Evolutionary conservation across 2,329 filamentous ascomycete species (phyloP), one percentile per base, ranked within the genome.

Genomic region (Arthrobotrys musiformis): DNA sequence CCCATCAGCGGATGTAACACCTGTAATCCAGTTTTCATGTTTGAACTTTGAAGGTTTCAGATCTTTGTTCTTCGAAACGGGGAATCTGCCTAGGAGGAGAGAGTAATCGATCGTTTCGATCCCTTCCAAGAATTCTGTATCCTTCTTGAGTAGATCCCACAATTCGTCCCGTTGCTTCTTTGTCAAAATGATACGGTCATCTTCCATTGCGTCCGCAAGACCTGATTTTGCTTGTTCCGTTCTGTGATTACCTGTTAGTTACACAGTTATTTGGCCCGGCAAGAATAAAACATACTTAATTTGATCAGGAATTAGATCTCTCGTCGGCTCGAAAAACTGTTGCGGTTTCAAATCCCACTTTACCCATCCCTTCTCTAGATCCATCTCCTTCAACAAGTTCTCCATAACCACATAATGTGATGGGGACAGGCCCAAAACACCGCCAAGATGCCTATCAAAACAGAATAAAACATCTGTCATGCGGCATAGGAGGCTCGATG

Each of bases 341-440:
- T 79, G 79, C 54, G 79, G 79, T 50, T 81, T 81, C 44, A 81
- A 66, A 79, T 81, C 79, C 80, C 79, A 81, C 30, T 81, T 80
- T n/a, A 56, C 56, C 60, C 79, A 79, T 5, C 78, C 80, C 11
- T 72, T 79, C 52, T 78, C 74, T 46, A 60, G 73, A 54, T 81
- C 80, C 52, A 80, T 52, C 33, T 74, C 76, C 46, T 79, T 68
- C 19, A 81, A 62, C 30, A 78, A 50, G 46, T 81, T 81, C 46
- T 70, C 54, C 79, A 81, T 81, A 9, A 81, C 69, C 19, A 81
- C 78, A 62, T 81, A 81, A 58, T 81, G 80, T 13, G 78, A 78
- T 35, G 79, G 80, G 1, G 79, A 79, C 26, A 81, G 6, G 2
- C 79, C 79, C 19, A 81, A 42, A 37, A 60, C 76, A n/a, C 73